A percentile compares a stretch with the other conserved stretches of the same genome.
phyloP scores from a whole-genome alignment of 176 grass and related monocot species.

The Chloris gayana region DNA sequence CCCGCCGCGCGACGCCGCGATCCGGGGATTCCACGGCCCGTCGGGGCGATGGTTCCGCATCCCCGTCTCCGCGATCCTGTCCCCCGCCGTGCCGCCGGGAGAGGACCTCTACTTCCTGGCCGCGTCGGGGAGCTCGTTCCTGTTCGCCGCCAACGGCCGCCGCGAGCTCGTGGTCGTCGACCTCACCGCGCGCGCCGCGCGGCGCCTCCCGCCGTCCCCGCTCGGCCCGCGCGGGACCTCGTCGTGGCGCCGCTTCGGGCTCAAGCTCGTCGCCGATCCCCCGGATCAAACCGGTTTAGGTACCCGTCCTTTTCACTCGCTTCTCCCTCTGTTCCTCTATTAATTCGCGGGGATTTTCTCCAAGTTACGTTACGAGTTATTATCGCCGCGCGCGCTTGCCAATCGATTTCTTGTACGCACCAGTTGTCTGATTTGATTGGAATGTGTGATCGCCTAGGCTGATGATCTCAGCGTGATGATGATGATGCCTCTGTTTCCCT shows the following conservation, averaged over 20 bases:
- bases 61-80: constrained; percentile 60
- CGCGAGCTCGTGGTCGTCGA: constrained; percentile 80
- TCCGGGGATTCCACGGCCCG: constrained; percentile 83
- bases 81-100: constrained; percentile 62
- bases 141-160: constrained; percentile 88
- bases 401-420: not conserved
- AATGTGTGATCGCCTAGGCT: not conserved
- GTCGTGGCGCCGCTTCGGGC: constrained; percentile 83
- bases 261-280: constrained; percentile 84
- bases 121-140: constrained; percentile 79
- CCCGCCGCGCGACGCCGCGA: constrained; percentile 61
- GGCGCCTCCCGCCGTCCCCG: constrained; percentile 70
- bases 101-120: constrained; percentile 96
- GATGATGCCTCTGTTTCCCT: not conserved
- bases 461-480: not conserved
- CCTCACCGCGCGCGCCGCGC: constrained; percentile 57
- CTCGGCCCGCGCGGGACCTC: constrained; percentile 92
- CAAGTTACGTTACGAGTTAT: not conserved
- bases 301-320: constrained; percentile 44
- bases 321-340: not conserved
- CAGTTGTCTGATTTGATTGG: not conserved
- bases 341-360: not conserved
- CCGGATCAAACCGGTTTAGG: constrained; percentile 65
- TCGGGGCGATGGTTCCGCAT: constrained; percentile 88
- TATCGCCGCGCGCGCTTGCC: not conserved